Evolutionary conservation across 441 rosid genomes (phyloP).

Genomic region (Theobroma grandiflorum): DNA sequence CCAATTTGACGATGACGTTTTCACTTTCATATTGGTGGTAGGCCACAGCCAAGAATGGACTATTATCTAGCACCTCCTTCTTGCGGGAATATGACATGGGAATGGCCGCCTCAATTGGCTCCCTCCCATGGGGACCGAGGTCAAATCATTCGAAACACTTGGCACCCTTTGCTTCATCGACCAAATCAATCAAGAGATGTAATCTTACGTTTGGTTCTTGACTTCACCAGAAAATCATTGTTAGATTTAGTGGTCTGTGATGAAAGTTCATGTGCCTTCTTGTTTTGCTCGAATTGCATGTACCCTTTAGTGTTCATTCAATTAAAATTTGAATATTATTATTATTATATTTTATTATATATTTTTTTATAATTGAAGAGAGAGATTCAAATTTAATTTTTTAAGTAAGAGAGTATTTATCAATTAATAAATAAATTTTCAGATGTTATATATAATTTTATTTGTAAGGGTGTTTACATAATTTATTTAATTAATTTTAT

Average conservation of each 20-base stretch:
- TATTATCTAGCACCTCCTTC: neutral
- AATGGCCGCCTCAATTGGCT: constrained; percentile 6
- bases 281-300: neutral
- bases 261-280: neutral
- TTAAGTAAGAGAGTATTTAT: too few species aligned
- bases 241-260: neutral
- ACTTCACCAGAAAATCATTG: neutral
- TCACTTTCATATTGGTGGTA: constrained; percentile 21
- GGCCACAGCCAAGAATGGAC: constrained; percentile 18
- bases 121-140: constrained; percentile 25
- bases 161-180: constrained; percentile 18
- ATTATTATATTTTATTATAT: too few species aligned
- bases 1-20: constrained; percentile 15
- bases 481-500: too few species aligned
- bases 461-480: too few species aligned
- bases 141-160: constrained; percentile 21
- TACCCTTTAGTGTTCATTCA: too few species aligned
- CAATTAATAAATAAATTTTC: too few species aligned
- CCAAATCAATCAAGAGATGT: constrained; percentile 19
- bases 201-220: neutral
- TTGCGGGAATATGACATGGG: constrained; percentile 12
- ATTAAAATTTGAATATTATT: too few species aligned
- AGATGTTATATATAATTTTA: too few species aligned
- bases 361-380: too few species aligned
- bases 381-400: too few species aligned